Evolutionary conservation across 1,139 yeast genomes (phyloP).

Genomic region (Zygosaccharomyces sapae): DNA sequence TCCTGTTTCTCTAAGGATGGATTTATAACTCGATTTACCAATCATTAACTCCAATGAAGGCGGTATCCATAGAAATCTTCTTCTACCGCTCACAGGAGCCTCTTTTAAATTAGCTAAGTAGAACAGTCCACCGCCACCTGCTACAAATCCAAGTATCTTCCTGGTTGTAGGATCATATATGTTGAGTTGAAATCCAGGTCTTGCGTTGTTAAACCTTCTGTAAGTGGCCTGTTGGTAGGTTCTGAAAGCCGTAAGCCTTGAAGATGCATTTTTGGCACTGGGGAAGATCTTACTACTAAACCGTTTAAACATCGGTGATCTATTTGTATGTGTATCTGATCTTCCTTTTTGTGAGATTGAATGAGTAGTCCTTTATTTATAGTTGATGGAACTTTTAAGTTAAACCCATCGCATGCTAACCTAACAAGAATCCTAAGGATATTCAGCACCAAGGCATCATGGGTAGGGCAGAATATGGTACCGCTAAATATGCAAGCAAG

Average conservation of each 20-base stretch:
- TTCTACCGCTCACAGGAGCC: conserved; percentile 79
- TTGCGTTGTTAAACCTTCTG: conserved; percentile 32
- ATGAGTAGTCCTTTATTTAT: background rate
- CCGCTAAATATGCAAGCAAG: conserved; percentile 77
- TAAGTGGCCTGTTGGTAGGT: conserved; percentile 19
- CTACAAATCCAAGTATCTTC: conserved; percentile 27
- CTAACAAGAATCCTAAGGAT: background rate
- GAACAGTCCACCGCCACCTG: conserved; percentile 43
- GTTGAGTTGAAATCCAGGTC: conserved; percentile 18
- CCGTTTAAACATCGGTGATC: conserved; percentile 22
- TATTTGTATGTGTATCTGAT: background rate
- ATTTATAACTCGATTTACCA: conserved; percentile 67
- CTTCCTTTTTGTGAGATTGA: background rate
- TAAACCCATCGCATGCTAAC: background rate
- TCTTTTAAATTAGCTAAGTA: conserved; percentile 64
- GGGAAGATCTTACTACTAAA: conserved; percentile 81
- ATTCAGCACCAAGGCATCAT: conserved; percentile 27
- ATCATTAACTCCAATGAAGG: conserved; percentile 58
- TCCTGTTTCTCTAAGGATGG: conserved; percentile 50
- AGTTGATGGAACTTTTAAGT: background rate
- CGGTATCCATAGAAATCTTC: conserved; percentile 70
- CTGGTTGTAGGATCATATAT: conserved; percentile 30
- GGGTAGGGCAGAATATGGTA: conserved; percentile 68
- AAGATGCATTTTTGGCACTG: conserved; percentile 44
- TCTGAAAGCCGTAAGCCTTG: conserved; percentile 2